These are phyloP conservation scores for Geotrichum australiense DNA, from an alignment of 1,139 yeast species.

Conservation along the genomic window DNA sequence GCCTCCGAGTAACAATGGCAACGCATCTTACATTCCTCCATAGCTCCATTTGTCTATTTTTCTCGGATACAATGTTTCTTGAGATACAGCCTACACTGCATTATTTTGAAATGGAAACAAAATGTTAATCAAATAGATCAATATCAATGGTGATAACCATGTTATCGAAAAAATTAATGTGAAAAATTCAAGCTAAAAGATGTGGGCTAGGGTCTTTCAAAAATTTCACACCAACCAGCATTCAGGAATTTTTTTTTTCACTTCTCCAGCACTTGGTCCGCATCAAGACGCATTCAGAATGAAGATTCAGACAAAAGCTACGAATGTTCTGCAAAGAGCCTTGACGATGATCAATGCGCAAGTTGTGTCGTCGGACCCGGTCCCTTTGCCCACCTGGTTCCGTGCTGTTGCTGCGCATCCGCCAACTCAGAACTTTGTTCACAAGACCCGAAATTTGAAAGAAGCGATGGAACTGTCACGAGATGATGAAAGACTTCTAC, in stretches of 20 bases:
- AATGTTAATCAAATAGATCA: no score
- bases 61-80: no score
- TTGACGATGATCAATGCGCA: conserved; percentile 65
- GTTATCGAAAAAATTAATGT: neutral
- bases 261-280: neutral
- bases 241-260: conserved; percentile 3
- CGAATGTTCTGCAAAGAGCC: conserved; percentile 67
- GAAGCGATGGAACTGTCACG: conserved; percentile 30
- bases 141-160: no score
- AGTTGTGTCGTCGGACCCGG: conserved; percentile 22
- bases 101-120: no score
- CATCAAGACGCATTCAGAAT: conserved; percentile 30
- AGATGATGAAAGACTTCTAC: conserved; percentile 26
- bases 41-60: no score
- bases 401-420: conserved; percentile 76
- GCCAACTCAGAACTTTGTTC: conserved; percentile 55
- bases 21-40: no score
- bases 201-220: conserved; percentile 8
- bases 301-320: conserved; percentile 65
- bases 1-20: no score
- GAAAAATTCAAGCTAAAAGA: neutral
- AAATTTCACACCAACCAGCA: conserved; percentile 13
- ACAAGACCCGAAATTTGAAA: conserved; percentile 40
- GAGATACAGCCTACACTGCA: no score
- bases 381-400: conserved; percentile 79